Evolutionary conservation across 164 flowering plant genomes (phyloP).

Genomic region (Vitis riparia): DNA sequence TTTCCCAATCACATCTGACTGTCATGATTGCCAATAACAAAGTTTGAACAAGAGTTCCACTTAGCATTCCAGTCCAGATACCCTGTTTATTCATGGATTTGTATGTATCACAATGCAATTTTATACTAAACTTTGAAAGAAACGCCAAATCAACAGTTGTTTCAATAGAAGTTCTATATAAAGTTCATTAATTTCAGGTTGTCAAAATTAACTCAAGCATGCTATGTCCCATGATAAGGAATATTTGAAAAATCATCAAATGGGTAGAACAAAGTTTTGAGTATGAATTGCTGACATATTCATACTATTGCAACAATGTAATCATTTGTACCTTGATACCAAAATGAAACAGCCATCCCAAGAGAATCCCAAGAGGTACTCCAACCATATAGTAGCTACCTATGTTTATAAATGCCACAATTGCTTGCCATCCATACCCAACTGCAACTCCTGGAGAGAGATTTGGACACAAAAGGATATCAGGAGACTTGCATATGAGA

Average conservation of each 20-base stretch:
- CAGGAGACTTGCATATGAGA: neutral
- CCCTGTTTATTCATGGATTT: constrained; percentile 19
- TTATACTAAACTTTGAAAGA: too few relatives aligned
- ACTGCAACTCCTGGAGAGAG: constrained; percentile 63
- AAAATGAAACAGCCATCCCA: constrained; percentile 45
- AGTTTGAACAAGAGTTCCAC: constrained; percentile 32
- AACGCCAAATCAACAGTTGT: too few relatives aligned
- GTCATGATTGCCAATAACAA: constrained; percentile 20
- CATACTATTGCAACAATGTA: neutral
- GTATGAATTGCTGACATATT: too few relatives aligned
- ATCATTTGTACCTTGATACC: constrained; percentile 43
- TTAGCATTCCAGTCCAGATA: constrained; percentile 35
- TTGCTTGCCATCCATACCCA: constrained; percentile 79
- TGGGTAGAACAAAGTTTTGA: too few relatives aligned
- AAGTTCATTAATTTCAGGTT: too few relatives aligned
- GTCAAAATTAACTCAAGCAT: too few relatives aligned
- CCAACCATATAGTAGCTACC: constrained; percentile 73
- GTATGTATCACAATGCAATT: neutral
- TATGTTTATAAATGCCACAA: constrained; percentile 54
- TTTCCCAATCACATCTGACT: constrained; percentile 29
- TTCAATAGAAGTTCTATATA: too few relatives aligned
- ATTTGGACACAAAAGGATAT: neutral
- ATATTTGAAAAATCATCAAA: too few relatives aligned
- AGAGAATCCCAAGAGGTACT: constrained; percentile 46
- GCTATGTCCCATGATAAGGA: too few relatives aligned